Evolutionary conservation across 2,329 filamentous ascomycete genomes (phyloP).

Genomic region (Leptodontidium sp.): DNA sequence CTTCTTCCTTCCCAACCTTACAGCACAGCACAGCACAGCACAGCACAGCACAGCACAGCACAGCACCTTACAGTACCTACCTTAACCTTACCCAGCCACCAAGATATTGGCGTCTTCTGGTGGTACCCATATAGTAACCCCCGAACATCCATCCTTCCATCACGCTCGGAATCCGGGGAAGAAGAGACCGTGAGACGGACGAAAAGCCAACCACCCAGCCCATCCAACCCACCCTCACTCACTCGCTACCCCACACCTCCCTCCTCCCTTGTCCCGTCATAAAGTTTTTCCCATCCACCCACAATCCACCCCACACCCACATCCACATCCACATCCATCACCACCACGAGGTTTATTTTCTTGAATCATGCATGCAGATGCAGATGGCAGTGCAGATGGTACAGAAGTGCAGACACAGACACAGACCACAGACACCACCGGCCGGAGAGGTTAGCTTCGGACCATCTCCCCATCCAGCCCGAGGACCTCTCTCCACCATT

Average conservation of each 20-base stretch:
- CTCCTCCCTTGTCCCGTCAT: no score
- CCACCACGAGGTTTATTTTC: no score
- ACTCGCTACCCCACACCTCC: not conserved
- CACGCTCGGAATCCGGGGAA: constrained; percentile 8
- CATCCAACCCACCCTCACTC: not conserved
- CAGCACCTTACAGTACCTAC: not conserved
- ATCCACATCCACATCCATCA: no score
- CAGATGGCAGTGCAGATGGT: not conserved
- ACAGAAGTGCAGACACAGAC: no score
- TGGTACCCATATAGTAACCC: no score
- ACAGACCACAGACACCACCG: no score
- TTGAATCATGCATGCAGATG: not conserved
- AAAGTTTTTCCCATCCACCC: no score
- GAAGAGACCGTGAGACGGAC: not conserved
- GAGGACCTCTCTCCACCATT: not conserved
- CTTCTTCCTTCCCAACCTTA: not conserved
- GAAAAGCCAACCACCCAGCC: not conserved
- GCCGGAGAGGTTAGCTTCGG: no score
- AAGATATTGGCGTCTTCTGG: not conserved
- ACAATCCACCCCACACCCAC: no score
- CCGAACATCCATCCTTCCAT: not conserved
- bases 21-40: not conserved
- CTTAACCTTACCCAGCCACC: not conserved
- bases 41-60: not conserved
- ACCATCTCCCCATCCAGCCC: not conserved